phyloP scores from a whole-genome alignment of 345 rosid species.

The Dimocarpus longan region DNA sequence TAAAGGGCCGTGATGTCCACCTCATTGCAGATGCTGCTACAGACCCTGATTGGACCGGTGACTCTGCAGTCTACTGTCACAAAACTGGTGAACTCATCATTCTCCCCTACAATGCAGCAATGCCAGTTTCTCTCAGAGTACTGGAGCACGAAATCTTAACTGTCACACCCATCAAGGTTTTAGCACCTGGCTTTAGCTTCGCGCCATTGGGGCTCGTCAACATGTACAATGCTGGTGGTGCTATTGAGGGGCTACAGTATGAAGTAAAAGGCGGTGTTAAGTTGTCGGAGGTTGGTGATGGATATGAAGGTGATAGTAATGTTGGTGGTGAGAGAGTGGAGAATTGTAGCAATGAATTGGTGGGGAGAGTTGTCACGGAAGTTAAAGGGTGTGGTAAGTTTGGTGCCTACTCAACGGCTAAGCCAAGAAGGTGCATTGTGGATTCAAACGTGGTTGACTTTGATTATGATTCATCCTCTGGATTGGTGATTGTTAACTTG shows the following conservation, averaged over 20 bases:
- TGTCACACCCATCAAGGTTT: slow-evolving; percentile 59
- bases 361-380: slow-evolving; percentile 52
- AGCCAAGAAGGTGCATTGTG: slow-evolving; percentile 67
- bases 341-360: slow-evolving; percentile 39
- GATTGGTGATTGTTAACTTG: slow-evolving; percentile 50
- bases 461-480: slow-evolving; percentile 47
- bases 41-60: slow-evolving; percentile 67
- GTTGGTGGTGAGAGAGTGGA: slow-evolving; percentile 26
- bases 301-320: slow-evolving; percentile 13
- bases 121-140: slow-evolving; percentile 83
- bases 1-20: slow-evolving; percentile 76
- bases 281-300: slow-evolving; percentile 28
- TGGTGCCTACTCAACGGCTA: slow-evolving; percentile 69
- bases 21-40: slow-evolving; percentile 71
- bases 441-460: slow-evolving; percentile 52
- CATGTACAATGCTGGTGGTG: slow-evolving; percentile 95
- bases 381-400: slow-evolving; percentile 81
- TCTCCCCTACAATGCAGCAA: slow-evolving; percentile 61
- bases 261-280: slow-evolving; percentile 33
- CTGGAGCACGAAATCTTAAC: slow-evolving; percentile 66
- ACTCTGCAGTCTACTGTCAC: slow-evolving; percentile 64
- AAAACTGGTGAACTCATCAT: slow-evolving; percentile 45
- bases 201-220: slow-evolving; percentile 79
- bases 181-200: slow-evolving; percentile 56
- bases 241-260: slow-evolving; percentile 62